These are phyloP conservation scores for Ilex paraguariensis DNA, from an alignment of 305 asterid genomes.

Conservation along the genomic window DNA sequence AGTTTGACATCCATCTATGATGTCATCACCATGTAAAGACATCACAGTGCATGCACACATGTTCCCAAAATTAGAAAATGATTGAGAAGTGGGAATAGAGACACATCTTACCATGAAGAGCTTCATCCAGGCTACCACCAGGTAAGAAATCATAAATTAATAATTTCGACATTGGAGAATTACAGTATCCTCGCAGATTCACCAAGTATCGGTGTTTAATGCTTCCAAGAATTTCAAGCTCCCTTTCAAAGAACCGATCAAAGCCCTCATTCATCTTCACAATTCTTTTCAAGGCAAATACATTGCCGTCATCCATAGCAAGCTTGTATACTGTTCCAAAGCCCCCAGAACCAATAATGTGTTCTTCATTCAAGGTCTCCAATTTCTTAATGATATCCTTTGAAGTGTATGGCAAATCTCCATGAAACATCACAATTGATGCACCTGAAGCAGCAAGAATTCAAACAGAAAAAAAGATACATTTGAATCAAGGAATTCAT, in stretches of 20 bases:
- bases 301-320: slow-evolving; percentile 92
- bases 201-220: slow-evolving; percentile 88
- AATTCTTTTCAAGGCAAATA: slow-evolving; percentile 89
- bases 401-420: slow-evolving; percentile 94
- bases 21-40: too few relatives aligned
- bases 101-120: slow-evolving; percentile 71
- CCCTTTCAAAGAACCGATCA: slow-evolving; percentile 91
- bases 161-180: slow-evolving; percentile 86
- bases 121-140: slow-evolving; percentile 97
- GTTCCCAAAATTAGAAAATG: not conserved
- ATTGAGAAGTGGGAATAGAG: not conserved
- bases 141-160: slow-evolving; percentile 83
- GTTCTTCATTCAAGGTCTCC: slow-evolving; percentile 80
- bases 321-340: slow-evolving; percentile 97
- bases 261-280: slow-evolving; percentile 88
- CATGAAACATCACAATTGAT: slow-evolving; percentile 92
- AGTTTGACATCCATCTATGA: too few relatives aligned
- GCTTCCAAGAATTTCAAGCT: slow-evolving; percentile 98
- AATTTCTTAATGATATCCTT: slow-evolving; percentile 83
- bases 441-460: slow-evolving; percentile 61
- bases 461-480: slow-evolving; percentile 9
- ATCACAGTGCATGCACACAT: too few relatives aligned
- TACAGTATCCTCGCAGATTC: slow-evolving; percentile 97
- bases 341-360: slow-evolving; percentile 92
- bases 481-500: slow-evolving; percentile 6